Base-by-base conservation (phyloP, 106 monocot genomes). In the Dioscorea dumetorum region DNA sequence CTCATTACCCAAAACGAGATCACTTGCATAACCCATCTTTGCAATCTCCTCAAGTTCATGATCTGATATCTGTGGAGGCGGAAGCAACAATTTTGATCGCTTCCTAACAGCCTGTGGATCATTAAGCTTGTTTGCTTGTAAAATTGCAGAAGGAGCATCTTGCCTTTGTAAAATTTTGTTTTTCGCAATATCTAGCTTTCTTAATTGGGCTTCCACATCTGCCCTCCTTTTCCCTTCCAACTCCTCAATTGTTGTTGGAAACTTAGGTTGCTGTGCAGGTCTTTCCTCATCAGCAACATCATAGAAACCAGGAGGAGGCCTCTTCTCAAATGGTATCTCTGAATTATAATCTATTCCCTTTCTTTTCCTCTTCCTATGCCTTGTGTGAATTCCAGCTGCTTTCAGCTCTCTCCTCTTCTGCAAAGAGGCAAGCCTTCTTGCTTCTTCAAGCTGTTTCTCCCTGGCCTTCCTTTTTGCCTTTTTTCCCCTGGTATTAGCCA, bases 391-490 rank as follows among this genome's bases (percentile, higher is more conserved):
- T 16, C 97, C 97, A 70, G 97, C 97, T 20, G 97, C 97, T 74
- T 97, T 97, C 76, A 97, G 68, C 61, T 97, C 97, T 66, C 97
- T 80, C 61, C 97, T 83, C 72, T 97, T 97, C 50, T 97, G 97
- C 70, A 97, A 78, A 9, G 97, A 97, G 4, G 97, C 97, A 53
- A 97, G 92, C 72, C 97, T 83, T 71, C 97, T 89, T 58, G 97
- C 97, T 72, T 97, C 97, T 67, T 97, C 97, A 58, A 97, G 91
- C 65, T 97, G 97, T 62, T 97, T 97, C 70, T 97, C 97, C 66
- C 97, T 86, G 18, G 97, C 97, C 71, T 97, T 97, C 74, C 97
- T 85, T 72, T 97, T 97, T 57, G 97, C 97, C 60, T 97, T 97
- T 63, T 97, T 97, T 11, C 97, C 97, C 54, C 89, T 83, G 24